Evolutionary conservation across 176 grass and related monocot genomes (phyloP), one percentile per base, ranked within the genome.

Genomic region (Musa troglodytarum): DNA sequence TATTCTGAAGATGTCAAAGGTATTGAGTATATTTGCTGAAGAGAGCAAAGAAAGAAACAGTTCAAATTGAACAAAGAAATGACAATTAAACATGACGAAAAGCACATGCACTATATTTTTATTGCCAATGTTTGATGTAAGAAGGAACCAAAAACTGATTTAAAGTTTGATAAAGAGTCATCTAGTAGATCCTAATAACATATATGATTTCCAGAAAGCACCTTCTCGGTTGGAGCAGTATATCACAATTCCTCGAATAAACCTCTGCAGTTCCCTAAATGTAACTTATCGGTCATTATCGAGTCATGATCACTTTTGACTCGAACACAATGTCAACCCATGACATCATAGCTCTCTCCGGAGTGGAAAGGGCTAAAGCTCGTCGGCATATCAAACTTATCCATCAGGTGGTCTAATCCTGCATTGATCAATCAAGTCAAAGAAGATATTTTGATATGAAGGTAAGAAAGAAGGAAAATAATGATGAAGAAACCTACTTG

Each of bases 401-500:
- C 64, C 64, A 67, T 67, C 11, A 67, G 25, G 9, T 67, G 64
- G 25, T 67, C 64, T 26, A 67, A 26, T 67, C 64, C 64, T 67
- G 64, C 21, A 67, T 26, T 29, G 23, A 23, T 26, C 64, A 23
- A 67, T 67, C 5, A 26, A 24, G 25, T 26, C n/a, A 26, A 26
- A 12, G 64, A 26, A 62, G 57, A 62, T 4, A 62, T 5, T 17
- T 19, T 62, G 57, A 62, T 19, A 21, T 49, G 9, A 68, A 43
- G 11, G n/a, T 2, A 14, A 79, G 65, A 79, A 73, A 65, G 53
- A 72, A 26, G 52, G 21, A 73, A 6, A 79, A 12, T 22, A 21
- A 57, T 68, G 49, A 69, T 64, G 10, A 83, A 7, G 17, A 14
- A 63, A 76, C 16, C 10, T 90, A 92, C 89, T 89, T 73, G 87